phyloP scores from a whole-genome alignment of 495 filamentous ascomycete species.

The Annulohypoxylon maeteangense region DNA sequence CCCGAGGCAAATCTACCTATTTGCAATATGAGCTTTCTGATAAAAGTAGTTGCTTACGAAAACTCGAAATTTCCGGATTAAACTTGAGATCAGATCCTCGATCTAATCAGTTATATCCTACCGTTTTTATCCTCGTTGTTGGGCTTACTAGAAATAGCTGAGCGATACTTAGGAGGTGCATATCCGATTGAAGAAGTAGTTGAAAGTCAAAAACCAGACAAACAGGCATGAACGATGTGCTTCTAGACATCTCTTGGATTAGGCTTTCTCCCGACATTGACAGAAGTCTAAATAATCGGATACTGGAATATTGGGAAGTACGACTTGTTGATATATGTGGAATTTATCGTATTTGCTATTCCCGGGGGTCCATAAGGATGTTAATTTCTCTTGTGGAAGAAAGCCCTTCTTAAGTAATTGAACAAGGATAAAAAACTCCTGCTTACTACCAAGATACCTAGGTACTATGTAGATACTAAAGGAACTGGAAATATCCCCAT shows the following conservation, averaged over 20 bases:
- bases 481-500: background rate
- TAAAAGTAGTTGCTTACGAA: background rate
- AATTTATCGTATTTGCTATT: background rate
- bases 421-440: background rate
- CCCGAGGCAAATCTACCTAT: background rate
- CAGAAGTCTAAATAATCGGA: background rate
- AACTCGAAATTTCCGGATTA: background rate
- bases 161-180: background rate
- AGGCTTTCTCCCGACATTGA: background rate
- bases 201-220: background rate
- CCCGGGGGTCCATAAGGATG: background rate
- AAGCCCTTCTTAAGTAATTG: background rate
- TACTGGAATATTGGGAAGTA: background rate
- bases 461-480: background rate
- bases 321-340: background rate
- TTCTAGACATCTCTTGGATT: background rate
- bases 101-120: background rate
- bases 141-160: background rate
- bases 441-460: too few species aligned
- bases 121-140: background rate
- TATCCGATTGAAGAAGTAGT: background rate
- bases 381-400: background rate
- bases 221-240: background rate
- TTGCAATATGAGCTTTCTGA: background rate
- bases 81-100: slow-evolving; percentile 5